Evolutionary conservation across 495 filamentous ascomycete species (phyloP).

Genomic region (Hypoxylon perforatum): DNA sequence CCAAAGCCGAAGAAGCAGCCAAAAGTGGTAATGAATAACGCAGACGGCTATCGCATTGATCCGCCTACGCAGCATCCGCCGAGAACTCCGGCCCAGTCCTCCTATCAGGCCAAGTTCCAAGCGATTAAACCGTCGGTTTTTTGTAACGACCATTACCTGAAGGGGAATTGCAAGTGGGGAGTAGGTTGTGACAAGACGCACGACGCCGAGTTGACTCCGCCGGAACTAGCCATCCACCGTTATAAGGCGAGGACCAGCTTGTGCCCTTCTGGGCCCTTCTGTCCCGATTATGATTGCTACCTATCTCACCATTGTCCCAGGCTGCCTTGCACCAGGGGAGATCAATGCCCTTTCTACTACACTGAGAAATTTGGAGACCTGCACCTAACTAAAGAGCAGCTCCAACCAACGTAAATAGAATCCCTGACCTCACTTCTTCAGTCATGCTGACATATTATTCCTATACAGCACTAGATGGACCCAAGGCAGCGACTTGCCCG

Average conservation of each 20-base stretch:
- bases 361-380: constrained; percentile 46
- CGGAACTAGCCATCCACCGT: constrained; percentile 47
- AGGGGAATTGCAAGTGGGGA: constrained; percentile 46
- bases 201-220: constrained; percentile 42
- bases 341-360: constrained; percentile 41
- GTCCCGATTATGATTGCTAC: constrained; percentile 47
- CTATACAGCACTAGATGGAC: constrained; percentile 42
- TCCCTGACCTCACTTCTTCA: neutral
- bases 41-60: constrained; percentile 43
- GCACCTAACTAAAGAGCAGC: constrained; percentile 45
- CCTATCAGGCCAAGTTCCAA: constrained; percentile 48
- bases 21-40: constrained; percentile 44
- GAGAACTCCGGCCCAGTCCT: constrained; percentile 40
- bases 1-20: constrained; percentile 45
- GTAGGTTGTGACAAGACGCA: constrained; percentile 47
- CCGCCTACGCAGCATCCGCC: constrained; percentile 46
- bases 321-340: constrained; percentile 34
- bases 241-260: constrained; percentile 49
- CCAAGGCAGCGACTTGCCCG: constrained; percentile 41
- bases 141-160: constrained; percentile 48
- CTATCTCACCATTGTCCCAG: constrained; percentile 48
- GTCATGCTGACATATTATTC: constrained; percentile 13
- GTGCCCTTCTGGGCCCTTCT: constrained; percentile 44
- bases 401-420: constrained; percentile 40
- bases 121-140: constrained; percentile 44